Evolutionary conservation across 140 eudicot genomes (phyloP), one percentile per base, ranked within the genome.

Genomic region (Anethum foeniculum): DNA sequence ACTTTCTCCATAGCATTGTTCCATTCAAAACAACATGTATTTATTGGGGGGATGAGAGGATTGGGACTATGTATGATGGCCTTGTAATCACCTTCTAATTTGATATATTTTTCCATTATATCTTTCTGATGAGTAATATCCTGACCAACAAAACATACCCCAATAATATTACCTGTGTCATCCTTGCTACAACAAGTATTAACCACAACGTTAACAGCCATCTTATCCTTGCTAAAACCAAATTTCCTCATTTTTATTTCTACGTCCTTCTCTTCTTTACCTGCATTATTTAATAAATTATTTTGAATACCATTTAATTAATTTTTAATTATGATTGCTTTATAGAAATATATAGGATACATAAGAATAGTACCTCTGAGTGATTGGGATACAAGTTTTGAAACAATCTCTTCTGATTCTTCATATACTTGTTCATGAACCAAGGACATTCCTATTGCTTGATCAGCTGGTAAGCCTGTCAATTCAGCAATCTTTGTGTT

Each of bases 141-240:
- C 77, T 96, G 99, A 74, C 98, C 99, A 47, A 96, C 89, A 27
- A 96, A 96, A 82, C 99, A 96, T 8, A 91, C 98, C 18, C 99
- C 99, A 65, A 91, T 91, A 0, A 93, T 88, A 49, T 86, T 91
- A 71, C 90, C 81, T 2, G 86, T 84, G 34, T 88, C 87, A 82
- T 93, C 99, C 72, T 87, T 93, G 90, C 96, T 96, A 64, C 94
- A 93, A 84, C 99, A 96, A 80, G 98, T 98, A 85, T 93, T 96
- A 62, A 93, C 99, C 81, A 96, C 93, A 43, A 96, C 83, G 78
- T 85, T 91, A 18, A 96, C 86, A 16, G 96, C 94, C 16, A 88
- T 85, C 73, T 85, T 87, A 62, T 84, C 82, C 81, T 85, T 58
- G 36, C 84, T 89, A 13, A 76, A 38, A 71, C 86, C 91, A 85